Evolutionary conservation across 1,284 basidiomycete genomes (phyloP).

Genomic region (Xerocomus subilludens): DNA sequence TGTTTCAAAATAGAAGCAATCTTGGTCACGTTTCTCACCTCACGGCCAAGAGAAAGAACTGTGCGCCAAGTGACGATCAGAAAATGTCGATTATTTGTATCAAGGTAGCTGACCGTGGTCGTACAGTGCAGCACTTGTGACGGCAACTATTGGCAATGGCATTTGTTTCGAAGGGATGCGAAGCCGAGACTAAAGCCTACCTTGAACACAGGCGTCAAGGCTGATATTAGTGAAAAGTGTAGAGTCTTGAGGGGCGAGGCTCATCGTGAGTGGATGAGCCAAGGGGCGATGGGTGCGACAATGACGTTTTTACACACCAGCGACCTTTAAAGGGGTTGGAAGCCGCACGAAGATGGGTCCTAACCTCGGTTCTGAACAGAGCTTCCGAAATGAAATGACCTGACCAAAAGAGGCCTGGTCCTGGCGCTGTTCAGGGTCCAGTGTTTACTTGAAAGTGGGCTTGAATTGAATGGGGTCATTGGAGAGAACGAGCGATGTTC

Average conservation of each 20-base stretch:
- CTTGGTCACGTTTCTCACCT: conserved; percentile 35
- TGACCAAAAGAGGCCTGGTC: conserved; percentile 27
- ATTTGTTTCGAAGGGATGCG: conserved; percentile 9
- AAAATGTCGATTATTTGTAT: neutral
- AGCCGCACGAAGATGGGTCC: conserved; percentile 11
- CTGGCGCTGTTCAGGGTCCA: neutral
- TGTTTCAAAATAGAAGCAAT: neutral
- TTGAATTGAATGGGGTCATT: neutral
- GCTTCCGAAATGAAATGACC: conserved; percentile 27
- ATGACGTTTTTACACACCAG: conserved; percentile 8
- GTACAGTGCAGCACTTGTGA: conserved; percentile 45
- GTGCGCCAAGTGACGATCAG: conserved; percentile 11
- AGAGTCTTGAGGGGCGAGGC: conserved; percentile 32
- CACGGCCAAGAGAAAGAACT: conserved; percentile 47
- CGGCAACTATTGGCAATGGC: conserved; percentile 45
- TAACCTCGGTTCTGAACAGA: conserved; percentile 17
- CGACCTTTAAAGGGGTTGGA: conserved; percentile 35
- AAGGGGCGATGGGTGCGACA: conserved; percentile 10
- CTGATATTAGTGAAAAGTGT: conserved; percentile 14
- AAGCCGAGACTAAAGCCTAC: conserved; percentile 26
- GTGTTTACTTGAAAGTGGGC: neutral
- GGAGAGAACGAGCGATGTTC: neutral
- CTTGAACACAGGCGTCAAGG: conserved; percentile 42
- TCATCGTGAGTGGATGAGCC: conserved; percentile 38
- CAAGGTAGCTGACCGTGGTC: conserved; percentile 43